A percentile compares a stretch with the other conserved stretches of the same genome.
These are phyloP conservation scores for Ceratocystis alfenasii DNA, from an alignment of 2,329 filamentous ascomycete species.

Conservation along the genomic window DNA sequence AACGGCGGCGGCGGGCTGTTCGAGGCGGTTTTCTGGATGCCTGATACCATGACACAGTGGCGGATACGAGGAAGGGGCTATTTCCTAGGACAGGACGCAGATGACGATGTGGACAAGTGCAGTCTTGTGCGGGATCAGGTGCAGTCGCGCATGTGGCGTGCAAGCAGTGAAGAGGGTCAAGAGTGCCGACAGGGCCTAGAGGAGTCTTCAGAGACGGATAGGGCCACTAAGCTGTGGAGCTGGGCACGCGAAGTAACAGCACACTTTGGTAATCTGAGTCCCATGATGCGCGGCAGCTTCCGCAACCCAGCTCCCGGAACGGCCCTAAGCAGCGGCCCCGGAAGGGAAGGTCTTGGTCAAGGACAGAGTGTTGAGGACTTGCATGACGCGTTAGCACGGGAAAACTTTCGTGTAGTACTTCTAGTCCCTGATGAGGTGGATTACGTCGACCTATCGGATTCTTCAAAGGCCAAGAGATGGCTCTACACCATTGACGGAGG, in stretches of 20 bases:
- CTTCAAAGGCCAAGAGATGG: conserved; percentile 50
- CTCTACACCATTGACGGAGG: conserved; percentile 47
- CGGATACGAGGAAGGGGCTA: conserved; percentile 65
- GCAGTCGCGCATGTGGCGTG: neutral
- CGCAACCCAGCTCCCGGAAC: conserved; percentile 59
- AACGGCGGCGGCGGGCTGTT: conserved; percentile 55
- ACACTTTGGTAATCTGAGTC: conserved; percentile 81
- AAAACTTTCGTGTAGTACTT: conserved; percentile 72
- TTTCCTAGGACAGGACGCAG: conserved; percentile 58
- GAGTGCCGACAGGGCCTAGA: conserved; percentile 27
- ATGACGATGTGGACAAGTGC: conserved; percentile 28
- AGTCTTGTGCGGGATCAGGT: neutral
- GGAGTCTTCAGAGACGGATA: conserved; percentile 24
- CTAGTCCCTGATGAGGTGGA: conserved; percentile 71
- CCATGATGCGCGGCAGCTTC: conserved; percentile 66
- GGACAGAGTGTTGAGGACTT: conserved; percentile 59
- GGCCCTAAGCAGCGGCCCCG: conserved; percentile 36
- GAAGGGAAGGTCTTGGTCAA: conserved; percentile 32
- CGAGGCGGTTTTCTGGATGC: conserved; percentile 78
- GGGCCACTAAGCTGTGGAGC: conserved; percentile 43
- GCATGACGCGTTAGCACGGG: conserved; percentile 56
- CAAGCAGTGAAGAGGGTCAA: too few species aligned
- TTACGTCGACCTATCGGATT: conserved; percentile 57
- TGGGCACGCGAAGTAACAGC: conserved; percentile 70
- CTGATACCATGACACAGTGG: conserved; percentile 66